These are phyloP conservation scores for Hemerocallis citrina DNA, from an alignment of 106 monocot species.

Conservation along the genomic window DNA sequence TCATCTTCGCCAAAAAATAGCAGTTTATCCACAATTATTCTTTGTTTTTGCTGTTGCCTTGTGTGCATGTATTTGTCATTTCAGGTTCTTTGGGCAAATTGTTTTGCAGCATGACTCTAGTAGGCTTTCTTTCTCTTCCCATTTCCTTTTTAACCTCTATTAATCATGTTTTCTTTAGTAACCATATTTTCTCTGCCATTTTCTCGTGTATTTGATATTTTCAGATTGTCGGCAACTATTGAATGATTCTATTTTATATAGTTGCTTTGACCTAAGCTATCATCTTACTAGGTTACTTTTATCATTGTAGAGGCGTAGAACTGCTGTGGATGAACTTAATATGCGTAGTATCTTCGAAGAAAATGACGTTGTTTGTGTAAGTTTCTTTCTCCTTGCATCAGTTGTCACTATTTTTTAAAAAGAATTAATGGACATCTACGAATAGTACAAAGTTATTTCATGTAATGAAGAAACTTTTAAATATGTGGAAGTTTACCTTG, in stretches of 20 bases:
- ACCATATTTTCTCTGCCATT: not conserved
- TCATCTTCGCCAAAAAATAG: too few species aligned
- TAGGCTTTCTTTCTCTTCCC: too few species aligned
- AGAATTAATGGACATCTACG: not conserved
- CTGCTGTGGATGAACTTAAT: conserved; percentile 97
- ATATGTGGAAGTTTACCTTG: not conserved
- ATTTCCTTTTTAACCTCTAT: too few species aligned
- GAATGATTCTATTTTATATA: not conserved
- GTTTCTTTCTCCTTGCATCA: conserved; percentile 13
- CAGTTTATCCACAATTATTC: too few species aligned
- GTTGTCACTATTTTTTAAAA: not conserved
- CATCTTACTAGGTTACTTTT: conserved; percentile 3
- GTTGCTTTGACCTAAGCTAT: not conserved
- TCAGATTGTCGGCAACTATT: not conserved
- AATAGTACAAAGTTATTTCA: not conserved
- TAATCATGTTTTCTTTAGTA: too few species aligned
- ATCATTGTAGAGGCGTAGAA: conserved; percentile 72
- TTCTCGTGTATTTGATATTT: not conserved
- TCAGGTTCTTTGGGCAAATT: too few species aligned
- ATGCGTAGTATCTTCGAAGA: conserved; percentile 98
- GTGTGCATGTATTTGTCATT: too few species aligned
- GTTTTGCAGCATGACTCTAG: too few species aligned
- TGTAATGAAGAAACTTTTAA: not conserved
- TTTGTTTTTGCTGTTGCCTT: too few species aligned
- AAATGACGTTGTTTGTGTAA: conserved; percentile 98